A percentile compares a stretch with the other conserved stretches of the same genome.
Conservation (phyloP, 2,329 filamentous ascomycete species). For the Bertia moriformis region DNA sequence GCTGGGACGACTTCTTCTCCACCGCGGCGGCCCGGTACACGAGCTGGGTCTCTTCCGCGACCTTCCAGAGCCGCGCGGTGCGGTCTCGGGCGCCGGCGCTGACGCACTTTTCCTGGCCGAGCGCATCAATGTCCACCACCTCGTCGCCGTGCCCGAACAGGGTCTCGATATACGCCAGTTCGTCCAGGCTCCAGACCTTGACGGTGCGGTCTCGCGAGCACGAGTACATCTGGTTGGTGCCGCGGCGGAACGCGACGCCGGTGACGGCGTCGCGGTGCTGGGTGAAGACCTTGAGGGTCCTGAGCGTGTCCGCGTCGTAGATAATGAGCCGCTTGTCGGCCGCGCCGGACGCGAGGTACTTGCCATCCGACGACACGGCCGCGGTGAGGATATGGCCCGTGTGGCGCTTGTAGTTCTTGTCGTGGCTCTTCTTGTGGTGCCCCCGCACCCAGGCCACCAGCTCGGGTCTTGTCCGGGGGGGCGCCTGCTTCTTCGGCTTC, state of each 20-base stretch:
- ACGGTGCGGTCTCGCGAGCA: constrained; percentile 82
- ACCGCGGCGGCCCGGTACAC: constrained; percentile 77
- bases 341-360: constrained; percentile 81
- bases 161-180: constrained; percentile 86
- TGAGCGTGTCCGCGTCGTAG: constrained; percentile 70
- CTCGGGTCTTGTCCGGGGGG: constrained; percentile 45
- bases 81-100: constrained; percentile 83
- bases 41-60: constrained; percentile 85
- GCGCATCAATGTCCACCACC: constrained; percentile 68
- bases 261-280: constrained; percentile 84
- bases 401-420: constrained; percentile 62
- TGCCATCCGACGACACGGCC: constrained; percentile 76
- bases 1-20: constrained; percentile 31
- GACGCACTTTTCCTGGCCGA: constrained; percentile 76
- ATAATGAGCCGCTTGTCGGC: constrained; percentile 73
- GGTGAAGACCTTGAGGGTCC: constrained; percentile 69
- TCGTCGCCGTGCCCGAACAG: constrained; percentile 91
- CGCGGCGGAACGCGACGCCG: constrained; percentile 69
- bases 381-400: constrained; percentile 68
- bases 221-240: constrained; percentile 84
- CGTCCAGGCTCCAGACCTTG: constrained; percentile 87
- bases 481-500: constrained; percentile 40
- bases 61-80: constrained; percentile 88
- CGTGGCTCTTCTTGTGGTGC: constrained; percentile 40
- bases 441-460: constrained; percentile 50